Evolutionary conservation across 2,329 filamentous ascomycete species (phyloP), one percentile per base, ranked within the genome.

Genomic region (Madurella mycetomatis): DNA sequence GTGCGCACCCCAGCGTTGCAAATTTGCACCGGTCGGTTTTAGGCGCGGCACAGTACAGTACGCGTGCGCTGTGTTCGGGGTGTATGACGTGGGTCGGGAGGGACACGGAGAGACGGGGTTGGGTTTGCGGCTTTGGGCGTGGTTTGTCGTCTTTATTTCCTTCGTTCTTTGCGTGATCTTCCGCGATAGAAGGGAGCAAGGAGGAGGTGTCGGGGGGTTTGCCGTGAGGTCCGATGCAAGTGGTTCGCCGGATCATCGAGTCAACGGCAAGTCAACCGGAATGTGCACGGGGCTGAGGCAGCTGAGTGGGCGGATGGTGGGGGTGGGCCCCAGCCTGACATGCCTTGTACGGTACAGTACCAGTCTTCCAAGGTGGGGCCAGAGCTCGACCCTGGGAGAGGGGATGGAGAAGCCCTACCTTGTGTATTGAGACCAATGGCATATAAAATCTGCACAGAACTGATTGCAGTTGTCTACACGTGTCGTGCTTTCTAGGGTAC

Each of bases 261-360:
- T 37, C 34, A 37, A 37, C 34, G 34, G 34, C 9, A 37, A 37
- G 34, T 15, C 13, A 15, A 15, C 11, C 9, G 4, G 34, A 12
- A 37, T 12, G 34, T 11, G 11, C 53, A 55, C 53, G 49, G 32
- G 53, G 53, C 53, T 51, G 41, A 49, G 49, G 44, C 53, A 55
- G 53, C 44, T 55, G 53, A 42, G 44, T n/a, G 25, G 34, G 40
- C 16, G 41, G 13, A 48, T 41, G 49, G 53, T 34, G 53, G 49
- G 44, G 49, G 53, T 17, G 53, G 53, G 48, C 41, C 25, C 25
- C 41, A 41, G 46, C 41, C 43, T 50, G 39, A 37, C 16, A 9
- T n/a, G 18, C 46, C 37, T 7, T 25, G 25, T 25, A 25, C n/a
- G 25, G 25, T 4, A 25, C 4, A 25, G n/a, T n/a, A n/a, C n/a